Base-by-base conservation (phyloP, 208 protist genomes). In the Ichthyophonus hoferi region DNA sequence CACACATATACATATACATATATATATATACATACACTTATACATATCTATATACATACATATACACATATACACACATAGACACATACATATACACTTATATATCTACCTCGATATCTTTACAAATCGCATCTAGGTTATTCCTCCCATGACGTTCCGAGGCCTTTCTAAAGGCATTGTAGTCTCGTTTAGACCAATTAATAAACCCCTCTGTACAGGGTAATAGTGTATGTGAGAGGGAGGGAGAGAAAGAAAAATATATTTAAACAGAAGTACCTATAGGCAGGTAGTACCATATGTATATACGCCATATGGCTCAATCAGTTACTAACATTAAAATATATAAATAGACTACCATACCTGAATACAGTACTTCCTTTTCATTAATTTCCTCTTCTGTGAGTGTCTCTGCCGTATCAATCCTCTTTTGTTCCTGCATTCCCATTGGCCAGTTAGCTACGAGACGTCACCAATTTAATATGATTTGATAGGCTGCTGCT, bases 161-260 rank as follows among this genome's bases (percentile, higher is more conserved):
- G 12, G 79, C 93, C n/a, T 86, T 83, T 31, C 91, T 90, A 84
- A 94, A 96, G 1, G 87, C 39, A 35, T 83, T 76, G 50, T 93
- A 94, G 83, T 95, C 94, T 1, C 79, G 33, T 39, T 86, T 84
- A 24, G 79, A 89, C 94, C 94, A 96, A 12, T 89, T n/a, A 1
- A 34, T 39, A 82, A 95, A 96, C 33, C 92, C 92, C 7, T 43
- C 0, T 67, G 50, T 67, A n/a, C n/a, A n/a, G n/a, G n/a, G n/a
- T n/a, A 67, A 67, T 92, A 58, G 17, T 78, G 34, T 50, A 39
- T 88, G 1, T 39, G 87, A 89, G 31, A 87, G 31, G 40, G 12
- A 89, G 39, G 17, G 39, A 77, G 31, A 87, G 7, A 77, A n/a
- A 87, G 35, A 87, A 40, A 87, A 41, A 89, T 12, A 87, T 1